A percentile compares a stretch with the other conserved stretches of the same genome.
Conservation (phyloP, 1,139 yeast species). For the Meyerozyma carpophila region DNA sequence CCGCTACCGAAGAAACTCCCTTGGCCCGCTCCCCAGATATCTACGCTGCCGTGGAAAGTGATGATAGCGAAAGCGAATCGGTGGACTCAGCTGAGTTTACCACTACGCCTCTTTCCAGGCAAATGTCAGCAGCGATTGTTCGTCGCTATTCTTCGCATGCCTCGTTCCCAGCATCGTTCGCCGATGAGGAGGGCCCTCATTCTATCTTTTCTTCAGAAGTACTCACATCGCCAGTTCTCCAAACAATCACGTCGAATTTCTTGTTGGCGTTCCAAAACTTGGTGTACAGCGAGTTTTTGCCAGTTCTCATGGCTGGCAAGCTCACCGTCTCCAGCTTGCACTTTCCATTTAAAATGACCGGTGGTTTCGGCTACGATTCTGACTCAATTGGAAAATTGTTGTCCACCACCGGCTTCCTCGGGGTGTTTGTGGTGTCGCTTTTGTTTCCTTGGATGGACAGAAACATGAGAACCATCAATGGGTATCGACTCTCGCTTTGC, state of each 20-base stretch:
- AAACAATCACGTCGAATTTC: conserved; percentile 37
- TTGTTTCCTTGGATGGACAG: conserved; percentile 54
- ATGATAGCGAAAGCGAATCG: not conserved
- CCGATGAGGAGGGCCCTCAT: not conserved
- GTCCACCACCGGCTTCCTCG: conserved; percentile 53
- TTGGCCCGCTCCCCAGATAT: not conserved
- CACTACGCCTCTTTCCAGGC: conserved; percentile 21
- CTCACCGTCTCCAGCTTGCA: conserved; percentile 26
- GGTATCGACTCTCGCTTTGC: conserved; percentile 35
- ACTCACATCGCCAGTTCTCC: conserved; percentile 33
- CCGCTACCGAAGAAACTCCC: conserved; percentile 1
- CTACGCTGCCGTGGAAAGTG: not conserved
- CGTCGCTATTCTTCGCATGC: conserved; percentile 33
- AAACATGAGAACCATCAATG: conserved; percentile 37
- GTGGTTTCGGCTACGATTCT: conserved; percentile 27
- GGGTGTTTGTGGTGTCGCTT: conserved; percentile 46
- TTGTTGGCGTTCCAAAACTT: conserved; percentile 45
- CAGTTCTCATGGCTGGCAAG: conserved; percentile 53
- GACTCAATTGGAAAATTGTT: conserved; percentile 49
- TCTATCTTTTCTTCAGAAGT: conserved; percentile 7
- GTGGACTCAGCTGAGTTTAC: conserved; percentile 9
- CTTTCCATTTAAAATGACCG: conserved; percentile 25
- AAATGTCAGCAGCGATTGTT: conserved; percentile 34
- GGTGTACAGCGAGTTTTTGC: conserved; percentile 54
- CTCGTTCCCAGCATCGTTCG: not conserved